Evolutionary conservation across 2,329 filamentous ascomycete genomes (phyloP), one percentile per base, ranked within the genome.

Genomic region (Chrysoporthe deuterocubensis): DNA sequence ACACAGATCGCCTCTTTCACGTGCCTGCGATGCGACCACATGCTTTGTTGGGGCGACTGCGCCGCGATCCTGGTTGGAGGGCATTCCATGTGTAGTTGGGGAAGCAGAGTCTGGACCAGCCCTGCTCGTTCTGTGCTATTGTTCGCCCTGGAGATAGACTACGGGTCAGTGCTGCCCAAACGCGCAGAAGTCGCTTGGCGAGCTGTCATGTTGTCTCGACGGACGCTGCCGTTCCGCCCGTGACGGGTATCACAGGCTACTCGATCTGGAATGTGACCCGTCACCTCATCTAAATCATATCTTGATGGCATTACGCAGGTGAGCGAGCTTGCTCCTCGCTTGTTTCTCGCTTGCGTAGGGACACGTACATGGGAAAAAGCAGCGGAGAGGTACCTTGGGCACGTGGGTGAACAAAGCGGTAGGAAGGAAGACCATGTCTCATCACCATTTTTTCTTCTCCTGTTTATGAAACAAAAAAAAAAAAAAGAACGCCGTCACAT

Each of bases 1-100:
- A 57, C 67, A 69, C 64, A 48, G 26, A 26, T 43, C 67, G 13
- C 26, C 18, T 18, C 26, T 26, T 26, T 26, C 26, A 26, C 26
- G 26, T 26, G 26, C 26, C 26, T 26, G 26, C 26, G 26, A 26
- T 26, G 26, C 26, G 26, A 26, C 26, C 26, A 26, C 26, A 26
- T 26, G 26, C 26, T 26, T 26, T 26, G 26, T 26, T 26, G 26
- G 26, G 26, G 26, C 26, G 26, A 26, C 26, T 26, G 26, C 26
- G 26, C 26, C 26, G 26, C 26, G 26, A 26, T 26, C 26, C 26
- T 26, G 26, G 26, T 26, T 26, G 26, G 26, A 26, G 26, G 26
- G 26, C 26, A 26, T 26, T 26, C 26, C 26, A 26, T 26, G 26
- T 26, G 26, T 26, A 26, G 26, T 26, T 26, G 26, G 26, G 26